phyloP scores from a whole-genome alignment of 2,329 filamentous ascomycete genomes.

The Colletotrichum cuscutae region DNA sequence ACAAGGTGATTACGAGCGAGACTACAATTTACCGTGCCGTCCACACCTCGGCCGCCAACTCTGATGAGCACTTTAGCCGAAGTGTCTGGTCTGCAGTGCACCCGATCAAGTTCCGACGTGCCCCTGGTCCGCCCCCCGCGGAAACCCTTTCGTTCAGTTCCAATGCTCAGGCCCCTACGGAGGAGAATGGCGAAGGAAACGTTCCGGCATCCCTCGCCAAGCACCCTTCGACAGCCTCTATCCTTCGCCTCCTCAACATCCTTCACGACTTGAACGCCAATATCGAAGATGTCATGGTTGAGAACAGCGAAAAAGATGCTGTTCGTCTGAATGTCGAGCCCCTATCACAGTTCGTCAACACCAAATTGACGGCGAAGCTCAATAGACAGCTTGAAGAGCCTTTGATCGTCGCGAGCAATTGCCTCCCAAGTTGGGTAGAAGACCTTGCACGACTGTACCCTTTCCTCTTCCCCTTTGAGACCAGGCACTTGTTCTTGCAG shows the following conservation, averaged over 20 bases:
- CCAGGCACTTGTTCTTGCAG: conserved; percentile 93
- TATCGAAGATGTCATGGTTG: conserved; percentile 87
- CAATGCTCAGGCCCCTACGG: conserved; percentile 58
- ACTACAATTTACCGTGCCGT: conserved; percentile 97
- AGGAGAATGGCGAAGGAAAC: conserved; percentile 63
- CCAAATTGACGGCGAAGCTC: conserved; percentile 96
- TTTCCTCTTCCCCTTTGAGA: conserved; percentile 98
- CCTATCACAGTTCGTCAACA: conserved; percentile 95
- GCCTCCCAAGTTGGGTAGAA: conserved; percentile 94
- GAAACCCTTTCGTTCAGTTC: conserved; percentile 72
- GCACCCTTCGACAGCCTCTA: conserved; percentile 85
- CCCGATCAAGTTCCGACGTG: conserved; percentile 90
- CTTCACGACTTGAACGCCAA: conserved; percentile 94
- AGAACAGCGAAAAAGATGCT: conserved; percentile 70
- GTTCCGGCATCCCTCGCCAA: conserved; percentile 85
- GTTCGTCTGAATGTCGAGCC: conserved; percentile 82
- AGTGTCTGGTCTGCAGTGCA: conserved; percentile 93
- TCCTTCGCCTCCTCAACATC: conserved; percentile 87
- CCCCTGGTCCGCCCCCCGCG: conserved; percentile 81
- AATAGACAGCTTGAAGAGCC: conserved; percentile 98
- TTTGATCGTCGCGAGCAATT: conserved; percentile 95
- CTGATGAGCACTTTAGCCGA: conserved; percentile 74
- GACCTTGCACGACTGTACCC: conserved; percentile 93
- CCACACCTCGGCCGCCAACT: conserved; percentile 66
- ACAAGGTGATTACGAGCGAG: conserved; percentile 85